Evolutionary conservation across 805 yeast genomes (phyloP), one percentile per base, ranked within the genome.

Genomic region (Priceomyces fermenticarens): DNA sequence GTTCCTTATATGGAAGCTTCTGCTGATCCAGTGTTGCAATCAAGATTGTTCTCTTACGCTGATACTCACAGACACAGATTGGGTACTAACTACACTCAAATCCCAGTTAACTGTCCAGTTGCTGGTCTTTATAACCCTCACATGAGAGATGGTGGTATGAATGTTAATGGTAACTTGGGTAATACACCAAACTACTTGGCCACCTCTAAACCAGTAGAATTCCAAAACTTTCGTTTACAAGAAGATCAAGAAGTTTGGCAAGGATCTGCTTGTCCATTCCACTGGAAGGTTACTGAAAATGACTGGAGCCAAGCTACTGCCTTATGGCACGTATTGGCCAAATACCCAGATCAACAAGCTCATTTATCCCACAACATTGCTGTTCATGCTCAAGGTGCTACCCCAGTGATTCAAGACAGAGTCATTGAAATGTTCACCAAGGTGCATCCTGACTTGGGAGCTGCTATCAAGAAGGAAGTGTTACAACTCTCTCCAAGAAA

Each of bases 71-170:
- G 87, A 58, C 80, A 83, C 70, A 77, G 91, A 63, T 73, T 84
- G 54, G 90, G 90, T 44, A 63, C 75, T 35, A 84, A 88, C 69
- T 88, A 83, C 65, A 75, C 77, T 36, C 91, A 85, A 65, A 83
- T 88, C 43, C 96, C 96, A n/a, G 89, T 86, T 53, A 88, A 88
- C 63, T 85, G 95, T 64, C 96, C 96, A 43, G 64, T 70, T 30
- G 54, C 72, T 36, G 73, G 72, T 38, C 72, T 68, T 16, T 70
- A 52, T 59, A 67, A 67, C 60, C 96, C 96, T 23, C 82, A 80
- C 53, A 77, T 82, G 53, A 79, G 96, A 69, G 96, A 88, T 60
- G 96, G 96, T 63, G 76, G 81, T 35, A 82, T 83, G 89, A 50
- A 39, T 39, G 72, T 70, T 38, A 65, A 70, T 53, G 75, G 75